phyloP scores from a whole-genome alignment of 371 early-diverging fungal genomes.

The Coemansia sp. region DNA sequence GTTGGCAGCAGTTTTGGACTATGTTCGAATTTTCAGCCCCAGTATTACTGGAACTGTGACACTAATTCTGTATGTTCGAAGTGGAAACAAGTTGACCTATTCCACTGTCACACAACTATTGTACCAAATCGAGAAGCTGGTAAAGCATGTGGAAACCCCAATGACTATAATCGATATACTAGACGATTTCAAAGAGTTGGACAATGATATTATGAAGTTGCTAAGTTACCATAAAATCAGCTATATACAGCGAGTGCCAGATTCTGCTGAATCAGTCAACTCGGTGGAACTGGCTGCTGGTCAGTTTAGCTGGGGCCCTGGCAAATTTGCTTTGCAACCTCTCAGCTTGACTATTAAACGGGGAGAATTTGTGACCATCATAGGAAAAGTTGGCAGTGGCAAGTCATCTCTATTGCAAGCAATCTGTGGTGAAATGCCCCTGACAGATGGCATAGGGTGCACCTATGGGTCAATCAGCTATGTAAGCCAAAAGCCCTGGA shows the following conservation, averaged over 20 bases:
- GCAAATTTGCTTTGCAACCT: conserved; percentile 62
- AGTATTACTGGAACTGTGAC: background rate
- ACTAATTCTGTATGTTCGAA: background rate
- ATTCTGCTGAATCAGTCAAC: background rate
- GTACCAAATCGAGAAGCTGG: conserved; percentile 8
- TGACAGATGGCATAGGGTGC: background rate
- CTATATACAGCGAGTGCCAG: background rate
- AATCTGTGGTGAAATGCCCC: conserved; percentile 3
- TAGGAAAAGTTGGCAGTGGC: background rate
- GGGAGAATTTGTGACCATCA: conserved; percentile 2
- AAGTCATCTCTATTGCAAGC: conserved; percentile 4
- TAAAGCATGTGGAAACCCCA: background rate
- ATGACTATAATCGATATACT: background rate
- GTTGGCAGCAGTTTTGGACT: background rate
- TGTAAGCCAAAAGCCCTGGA: background rate
- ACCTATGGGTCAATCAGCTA: background rate
- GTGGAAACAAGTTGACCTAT: conserved; percentile 3
- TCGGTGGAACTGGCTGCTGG: conserved; percentile 2
- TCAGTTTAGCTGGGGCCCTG: conserved; percentile 16
- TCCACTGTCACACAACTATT: conserved; percentile 5
- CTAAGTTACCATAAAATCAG: background rate
- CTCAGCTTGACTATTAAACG: conserved; percentile 63
- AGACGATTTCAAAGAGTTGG: background rate
- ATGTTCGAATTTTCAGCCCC: background rate
- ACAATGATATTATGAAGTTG: conserved; percentile 2